Base-by-base conservation (phyloP, 306 rosid genomes). In the Vigna reflexopilosa region DNA sequence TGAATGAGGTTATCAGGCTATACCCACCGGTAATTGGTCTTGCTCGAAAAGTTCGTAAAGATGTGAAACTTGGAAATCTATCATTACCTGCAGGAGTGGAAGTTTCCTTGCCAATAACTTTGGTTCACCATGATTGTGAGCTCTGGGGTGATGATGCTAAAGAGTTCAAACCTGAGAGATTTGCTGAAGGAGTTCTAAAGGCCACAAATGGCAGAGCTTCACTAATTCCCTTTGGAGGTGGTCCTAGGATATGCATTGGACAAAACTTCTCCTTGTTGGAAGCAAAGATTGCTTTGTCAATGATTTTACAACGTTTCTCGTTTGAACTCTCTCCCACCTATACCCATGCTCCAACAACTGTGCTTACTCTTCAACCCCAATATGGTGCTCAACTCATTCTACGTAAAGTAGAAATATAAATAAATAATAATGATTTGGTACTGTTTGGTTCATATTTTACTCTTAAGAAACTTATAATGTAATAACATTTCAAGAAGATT, bases 211-310 rank as follows among this genome's bases (percentile, higher is more conserved):
- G 85, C 10, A 77, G 3, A 82, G 19, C 40, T 32, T 69, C 82
- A 5, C 88, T 75, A 74, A 55, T 89, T 14, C 93, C 96, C 0
- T 91, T 91, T 59, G 90, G 96, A 16, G 65, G 90, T 78, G 96
- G 90, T 69, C 93, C 90, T 30, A 69, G 96, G 42, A 77, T 86
- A 5, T 91, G 91, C 84, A 82, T 91, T 12, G 93, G 90, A 16
- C 90, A 85, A 77, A 89, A 84, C 64, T 91, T 86, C 67, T 28
- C 89, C 8, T 0, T 80, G 47, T 34, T 80, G 28, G 89, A 86
- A 83, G 85, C 83, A 42, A 83, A 86, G 44, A 48, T 77, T 74
- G 83, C 67, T 62, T 1, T 86, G 47, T 44, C 87, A 28, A 8
- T 86, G 76, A 77, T 86, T 61, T 73, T 86, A 19, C 89, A 80